Evolutionary conservation across 2,329 filamentous ascomycete species (phyloP), one percentile per base, ranked within the genome.

Genomic region (Alternaria conjuncta): DNA sequence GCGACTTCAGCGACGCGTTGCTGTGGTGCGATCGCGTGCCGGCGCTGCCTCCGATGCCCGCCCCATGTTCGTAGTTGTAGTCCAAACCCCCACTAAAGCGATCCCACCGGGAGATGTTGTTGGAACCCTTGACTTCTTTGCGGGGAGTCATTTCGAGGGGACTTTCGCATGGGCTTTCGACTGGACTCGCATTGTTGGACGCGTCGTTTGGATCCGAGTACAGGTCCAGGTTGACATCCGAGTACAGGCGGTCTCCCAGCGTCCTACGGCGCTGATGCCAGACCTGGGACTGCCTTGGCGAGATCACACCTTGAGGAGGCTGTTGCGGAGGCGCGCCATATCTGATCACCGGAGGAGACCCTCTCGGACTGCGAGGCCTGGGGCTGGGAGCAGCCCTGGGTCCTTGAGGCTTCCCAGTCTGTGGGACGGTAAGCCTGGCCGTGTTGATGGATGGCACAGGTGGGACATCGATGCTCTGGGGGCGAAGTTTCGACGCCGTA

Each of bases 41-140:
- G 41, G 75, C 77, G 68, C 77, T 79, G 58, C 78, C 79, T 60
- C 78, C 73, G 13, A 81, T 65, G 6, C 76, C 76, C 20, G 69
- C 70, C 21, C 71, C 75, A 50, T 66, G 73, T 57, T 79, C 77
- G 64, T 80, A 80, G 25, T 75, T 75, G 60, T 77, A 78, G 9
- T 69, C 69, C 41, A 78, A 66, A 10, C 80, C 79, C 50, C 80
- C 79, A 55, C 75, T 73, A 65, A 78, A 81, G 4, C 79, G 78
- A 54, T 75, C 79, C 58, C 66, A 70, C 46, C 47, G 55, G 6
- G 65, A 41, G 47, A 60, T 47, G 10, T 57, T 59, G 21, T 65
- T 49, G 15, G 44, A 7, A 23, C 10, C 50, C 20, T 50, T 32
- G 13, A 26, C 28, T 26, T 55, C 43, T n/a, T 23, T 25, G 12